These are phyloP conservation scores for Crithidia expoeki DNA, from an alignment of 208 protist genomes.

Conservation along the genomic window DNA sequence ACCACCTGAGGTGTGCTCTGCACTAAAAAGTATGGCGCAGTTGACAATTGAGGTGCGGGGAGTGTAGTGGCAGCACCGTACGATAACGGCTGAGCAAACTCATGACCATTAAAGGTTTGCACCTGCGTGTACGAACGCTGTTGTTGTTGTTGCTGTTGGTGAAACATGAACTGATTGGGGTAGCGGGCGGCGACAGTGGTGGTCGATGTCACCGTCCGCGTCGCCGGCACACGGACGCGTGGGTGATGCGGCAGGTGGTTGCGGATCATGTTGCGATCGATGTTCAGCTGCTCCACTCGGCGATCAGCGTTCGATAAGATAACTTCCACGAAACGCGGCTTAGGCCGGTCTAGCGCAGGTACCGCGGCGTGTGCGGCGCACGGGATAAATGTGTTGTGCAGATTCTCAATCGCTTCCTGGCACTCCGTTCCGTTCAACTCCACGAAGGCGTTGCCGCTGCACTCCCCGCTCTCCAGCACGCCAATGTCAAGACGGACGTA, in stretches of 20 bases:
- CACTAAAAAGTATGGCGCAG: constrained; percentile 1
- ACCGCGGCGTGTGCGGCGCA: constrained; percentile 10
- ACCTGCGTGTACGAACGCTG: not conserved
- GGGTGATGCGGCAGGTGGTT: not conserved
- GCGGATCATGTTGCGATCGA: constrained; percentile 4
- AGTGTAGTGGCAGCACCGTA: not conserved
- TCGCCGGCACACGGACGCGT: constrained; percentile 1
- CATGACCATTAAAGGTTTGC: not conserved
- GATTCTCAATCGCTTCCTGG: not conserved
- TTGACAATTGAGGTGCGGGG: not conserved
- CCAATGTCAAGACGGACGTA: constrained; percentile 7
- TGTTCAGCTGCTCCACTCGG: constrained; percentile 13
- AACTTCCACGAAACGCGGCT: constrained; percentile 21
- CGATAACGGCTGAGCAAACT: not conserved
- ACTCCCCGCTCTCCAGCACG: constrained; percentile 11
- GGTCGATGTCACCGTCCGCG: not conserved
- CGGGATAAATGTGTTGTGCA: constrained; percentile 11
- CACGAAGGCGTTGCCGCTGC: constrained; percentile 17
- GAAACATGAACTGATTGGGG: not conserved
- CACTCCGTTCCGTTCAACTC: constrained; percentile 3
- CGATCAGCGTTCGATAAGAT: not conserved
- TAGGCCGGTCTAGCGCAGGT: constrained; percentile 13
- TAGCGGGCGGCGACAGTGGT: not conserved
- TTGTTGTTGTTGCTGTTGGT: not conserved
- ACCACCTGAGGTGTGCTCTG: not conserved